Evolutionary conservation across 225 moss, liverwort and hornwort species (phyloP).

Genomic region (Marchantia polymorpha): DNA sequence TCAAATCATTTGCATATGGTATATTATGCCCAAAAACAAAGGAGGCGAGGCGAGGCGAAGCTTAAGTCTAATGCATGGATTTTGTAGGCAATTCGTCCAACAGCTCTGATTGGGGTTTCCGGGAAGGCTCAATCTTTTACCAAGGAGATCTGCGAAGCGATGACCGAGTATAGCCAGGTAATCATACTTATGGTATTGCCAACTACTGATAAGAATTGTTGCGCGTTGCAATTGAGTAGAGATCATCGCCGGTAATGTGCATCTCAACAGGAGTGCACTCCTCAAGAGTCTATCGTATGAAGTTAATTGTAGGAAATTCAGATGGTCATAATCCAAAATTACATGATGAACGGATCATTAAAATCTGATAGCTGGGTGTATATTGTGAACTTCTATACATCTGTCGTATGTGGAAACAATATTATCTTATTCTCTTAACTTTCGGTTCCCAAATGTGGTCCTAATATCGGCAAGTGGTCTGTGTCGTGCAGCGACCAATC

Average conservation of each 20-base stretch:
- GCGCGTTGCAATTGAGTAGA: background rate
- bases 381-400: too few species aligned
- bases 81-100: slow-evolving; percentile 64
- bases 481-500: slow-evolving; percentile 66
- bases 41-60: too few species aligned
- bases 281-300: background rate
- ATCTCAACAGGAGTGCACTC: background rate
- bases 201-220: background rate
- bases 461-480: background rate
- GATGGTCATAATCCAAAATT: background rate
- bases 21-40: too few species aligned
- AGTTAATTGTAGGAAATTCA: background rate
- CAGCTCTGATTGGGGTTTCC: slow-evolving; percentile 78
- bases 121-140: slow-evolving; percentile 75
- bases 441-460: background rate
- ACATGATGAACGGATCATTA: too few species aligned
- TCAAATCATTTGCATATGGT: too few species aligned
- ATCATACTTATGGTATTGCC: too few species aligned
- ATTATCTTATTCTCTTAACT: background rate
- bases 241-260: background rate
- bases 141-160: slow-evolving; percentile 71
- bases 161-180: slow-evolving; percentile 66
- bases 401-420: too few species aligned
- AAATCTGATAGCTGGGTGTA: too few species aligned
- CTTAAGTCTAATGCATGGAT: background rate